These are phyloP conservation scores for Lentinula boryana DNA, from an alignment of 768 basidiomycete species.

Conservation along the genomic window DNA sequence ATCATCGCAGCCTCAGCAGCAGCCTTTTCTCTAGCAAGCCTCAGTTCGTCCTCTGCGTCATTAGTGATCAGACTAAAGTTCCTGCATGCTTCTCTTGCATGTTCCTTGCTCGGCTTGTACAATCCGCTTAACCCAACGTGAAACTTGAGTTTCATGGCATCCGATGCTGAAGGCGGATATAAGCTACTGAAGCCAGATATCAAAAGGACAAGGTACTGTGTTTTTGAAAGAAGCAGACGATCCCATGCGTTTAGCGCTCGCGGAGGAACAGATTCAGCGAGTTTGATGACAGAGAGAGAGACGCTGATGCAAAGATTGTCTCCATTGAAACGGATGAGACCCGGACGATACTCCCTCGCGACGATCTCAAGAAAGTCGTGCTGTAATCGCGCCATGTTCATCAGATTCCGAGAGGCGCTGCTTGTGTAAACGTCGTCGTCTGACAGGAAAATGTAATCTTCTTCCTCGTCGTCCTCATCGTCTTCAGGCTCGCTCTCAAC, in stretches of 20 bases:
- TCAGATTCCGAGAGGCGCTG: slow-evolving; percentile 49
- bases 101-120: slow-evolving; percentile 55
- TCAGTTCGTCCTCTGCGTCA: slow-evolving; percentile 35
- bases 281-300: slow-evolving; percentile 47
- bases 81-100: slow-evolving; percentile 41
- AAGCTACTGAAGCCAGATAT: slow-evolving; percentile 48
- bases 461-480: slow-evolving; percentile 5
- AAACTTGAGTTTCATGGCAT: slow-evolving; percentile 32
- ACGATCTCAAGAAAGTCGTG: slow-evolving; percentile 58
- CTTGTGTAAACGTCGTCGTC: slow-evolving; percentile 25
- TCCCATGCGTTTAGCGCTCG: slow-evolving; percentile 76
- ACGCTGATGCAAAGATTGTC: slow-evolving; percentile 51
- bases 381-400: slow-evolving; percentile 48
- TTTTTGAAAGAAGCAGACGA: slow-evolving; percentile 47
- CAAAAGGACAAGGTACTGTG: slow-evolving; percentile 58
- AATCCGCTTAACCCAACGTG: slow-evolving; percentile 53
- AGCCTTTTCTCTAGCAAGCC: slow-evolving; percentile 18
- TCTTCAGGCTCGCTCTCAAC: slow-evolving; percentile 15
- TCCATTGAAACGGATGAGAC: slow-evolving; percentile 43
- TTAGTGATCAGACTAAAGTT: slow-evolving; percentile 42
- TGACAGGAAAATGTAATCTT: background rate
- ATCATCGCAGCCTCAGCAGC: slow-evolving; percentile 24
- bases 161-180: slow-evolving; percentile 37
- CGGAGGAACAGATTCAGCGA: slow-evolving; percentile 49
- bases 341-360: slow-evolving; percentile 52